Evolutionary conservation across 2,329 filamentous ascomycete species (phyloP).

Genomic region (Trichoderma aggressivum): DNA sequence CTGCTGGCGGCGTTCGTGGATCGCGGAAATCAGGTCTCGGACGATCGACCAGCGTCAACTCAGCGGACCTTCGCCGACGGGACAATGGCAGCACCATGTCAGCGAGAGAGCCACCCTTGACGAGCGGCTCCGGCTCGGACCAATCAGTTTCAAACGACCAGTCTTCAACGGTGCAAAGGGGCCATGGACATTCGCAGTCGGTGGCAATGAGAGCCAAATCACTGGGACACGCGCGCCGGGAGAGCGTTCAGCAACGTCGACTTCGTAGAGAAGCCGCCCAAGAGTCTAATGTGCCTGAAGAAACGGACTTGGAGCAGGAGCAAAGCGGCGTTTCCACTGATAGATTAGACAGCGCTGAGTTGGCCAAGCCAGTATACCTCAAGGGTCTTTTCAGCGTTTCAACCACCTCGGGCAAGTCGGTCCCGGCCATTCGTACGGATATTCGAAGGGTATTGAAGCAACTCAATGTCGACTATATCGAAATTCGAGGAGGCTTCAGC

Average conservation of each 20-base stretch:
- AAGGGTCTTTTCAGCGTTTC: conserved; percentile 97
- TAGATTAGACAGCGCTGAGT: conserved; percentile 64
- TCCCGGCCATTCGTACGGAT: conserved; percentile 80
- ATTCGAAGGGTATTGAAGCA: conserved; percentile 86
- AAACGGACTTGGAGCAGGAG: conserved; percentile 78
- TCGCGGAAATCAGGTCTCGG: conserved; percentile 67
- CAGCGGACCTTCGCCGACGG: conserved; percentile 72
- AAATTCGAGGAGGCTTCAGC: conserved; percentile 90
- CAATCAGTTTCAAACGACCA: conserved; percentile 61
- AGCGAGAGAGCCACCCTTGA: conserved; percentile 64
- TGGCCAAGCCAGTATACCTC: conserved; percentile 89
- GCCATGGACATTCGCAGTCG: conserved; percentile 51
- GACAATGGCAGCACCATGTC: conserved; percentile 38
- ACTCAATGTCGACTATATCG: conserved; percentile 83
- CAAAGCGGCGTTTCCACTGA: conserved; percentile 60
- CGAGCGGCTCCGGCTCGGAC: conserved; percentile 80
- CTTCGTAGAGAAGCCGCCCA: conserved; percentile 67
- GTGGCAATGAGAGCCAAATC: conserved; percentile 77
- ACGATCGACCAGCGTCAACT: conserved; percentile 88
- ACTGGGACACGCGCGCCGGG: conserved; percentile 80
- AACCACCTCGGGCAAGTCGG: conserved; percentile 88
- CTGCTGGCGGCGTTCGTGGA: conserved; percentile 53
- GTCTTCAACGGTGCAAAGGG: conserved; percentile 49
- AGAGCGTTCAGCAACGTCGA: conserved; percentile 87
- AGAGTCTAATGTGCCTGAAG: conserved; percentile 80